Percentiles rank a stretch among this genome's conserved stretches.
Conservation (phyloP, 306 rosid species). For the Erythrophleum fordii region DNA sequence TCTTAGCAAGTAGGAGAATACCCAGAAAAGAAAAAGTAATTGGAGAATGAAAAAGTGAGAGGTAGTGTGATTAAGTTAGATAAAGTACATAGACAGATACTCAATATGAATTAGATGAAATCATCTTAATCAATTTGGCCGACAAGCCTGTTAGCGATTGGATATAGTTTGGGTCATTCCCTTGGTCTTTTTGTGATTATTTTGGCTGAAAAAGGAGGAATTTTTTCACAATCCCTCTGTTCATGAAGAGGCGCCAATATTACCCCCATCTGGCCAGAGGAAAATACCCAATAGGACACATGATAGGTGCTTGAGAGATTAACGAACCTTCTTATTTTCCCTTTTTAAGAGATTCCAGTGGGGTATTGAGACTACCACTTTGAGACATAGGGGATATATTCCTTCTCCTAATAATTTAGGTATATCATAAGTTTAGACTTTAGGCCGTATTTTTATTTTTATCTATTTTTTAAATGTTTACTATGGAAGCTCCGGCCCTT, state of each 20-base stretch:
- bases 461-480: neutral
- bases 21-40: neutral
- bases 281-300: constrained; percentile 33
- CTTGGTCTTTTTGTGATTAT: constrained; percentile 29
- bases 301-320: constrained; percentile 39
- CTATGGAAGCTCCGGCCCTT: neutral
- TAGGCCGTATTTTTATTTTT: neutral
- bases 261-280: constrained; percentile 24
- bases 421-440: constrained; percentile 37
- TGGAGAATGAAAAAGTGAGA: neutral
- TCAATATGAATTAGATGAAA: neutral
- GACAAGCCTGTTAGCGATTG: constrained; percentile 43
- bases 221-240: constrained; percentile 37
- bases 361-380: constrained; percentile 50
- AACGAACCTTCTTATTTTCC: constrained; percentile 35
- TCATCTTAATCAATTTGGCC: constrained; percentile 41
- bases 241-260: constrained; percentile 52
- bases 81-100: constrained; percentile 27
- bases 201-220: constrained; percentile 26
- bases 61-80: neutral
- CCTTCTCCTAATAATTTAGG: constrained; percentile 50
- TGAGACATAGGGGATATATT: constrained; percentile 53
- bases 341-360: constrained; percentile 51
- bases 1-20: constrained; percentile 22
- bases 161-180: constrained; percentile 41